phyloP scores from a whole-genome alignment of 2,329 filamentous ascomycete species.

The Diaporthe caulivora region DNA sequence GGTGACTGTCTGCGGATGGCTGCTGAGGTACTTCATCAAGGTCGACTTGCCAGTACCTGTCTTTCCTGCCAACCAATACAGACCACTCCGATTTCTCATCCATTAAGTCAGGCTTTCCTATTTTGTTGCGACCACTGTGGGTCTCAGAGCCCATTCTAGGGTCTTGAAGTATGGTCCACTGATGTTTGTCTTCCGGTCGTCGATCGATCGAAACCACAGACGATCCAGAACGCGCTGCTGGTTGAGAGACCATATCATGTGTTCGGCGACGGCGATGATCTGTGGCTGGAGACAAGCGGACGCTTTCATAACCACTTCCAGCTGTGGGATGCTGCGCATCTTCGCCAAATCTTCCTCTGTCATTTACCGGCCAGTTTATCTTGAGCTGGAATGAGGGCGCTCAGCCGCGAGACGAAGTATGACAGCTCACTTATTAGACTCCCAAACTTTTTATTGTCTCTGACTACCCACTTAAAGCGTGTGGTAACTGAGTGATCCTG shows the following conservation, averaged over 20 bases:
- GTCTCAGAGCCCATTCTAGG: neutral
- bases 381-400: neutral
- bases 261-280: neutral
- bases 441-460: neutral
- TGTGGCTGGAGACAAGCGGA: neutral
- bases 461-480: neutral
- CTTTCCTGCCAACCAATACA: slow-evolving; percentile 18
- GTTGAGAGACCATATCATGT: neutral
- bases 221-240: neutral
- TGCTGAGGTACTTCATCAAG: slow-evolving; percentile 7
- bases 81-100: neutral
- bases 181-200: neutral
- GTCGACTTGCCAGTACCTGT: slow-evolving; percentile 28
- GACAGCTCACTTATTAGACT: neutral
- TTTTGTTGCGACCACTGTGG: neutral
- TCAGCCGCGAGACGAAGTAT: neutral
- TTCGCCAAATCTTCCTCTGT: neutral
- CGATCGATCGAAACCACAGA: neutral
- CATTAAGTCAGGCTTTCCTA: slow-evolving; percentile 8
- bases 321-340: neutral
- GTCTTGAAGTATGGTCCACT: neutral
- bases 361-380: neutral
- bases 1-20: neutral
- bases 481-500: neutral
- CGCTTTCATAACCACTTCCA: neutral